A percentile compares a stretch with the other conserved stretches of the same genome.
phyloP scores from a whole-genome alignment of 2,329 filamentous ascomycete species.

The Alternaria panax region DNA sequence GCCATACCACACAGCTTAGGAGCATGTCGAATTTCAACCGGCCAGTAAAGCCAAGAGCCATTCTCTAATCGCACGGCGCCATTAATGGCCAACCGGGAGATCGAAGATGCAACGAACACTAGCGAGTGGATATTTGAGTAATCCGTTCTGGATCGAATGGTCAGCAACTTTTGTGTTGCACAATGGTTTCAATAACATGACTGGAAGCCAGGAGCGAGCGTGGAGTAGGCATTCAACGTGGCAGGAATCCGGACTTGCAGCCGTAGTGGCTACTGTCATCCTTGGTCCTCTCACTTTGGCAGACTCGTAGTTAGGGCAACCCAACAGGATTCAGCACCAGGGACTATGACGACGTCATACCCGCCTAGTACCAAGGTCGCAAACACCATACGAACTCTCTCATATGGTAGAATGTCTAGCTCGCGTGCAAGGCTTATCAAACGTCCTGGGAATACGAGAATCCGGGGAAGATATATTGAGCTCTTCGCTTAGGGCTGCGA shows the following conservation, averaged over 20 bases:
- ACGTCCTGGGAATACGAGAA: constrained; percentile 11
- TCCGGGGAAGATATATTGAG: constrained; percentile 21
- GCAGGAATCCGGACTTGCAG: neutral
- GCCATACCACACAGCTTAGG: neutral
- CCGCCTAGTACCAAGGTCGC: neutral
- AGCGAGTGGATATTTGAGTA: neutral
- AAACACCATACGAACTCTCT: constrained; percentile 13
- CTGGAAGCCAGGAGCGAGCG: neutral
- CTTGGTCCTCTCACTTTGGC: neutral
- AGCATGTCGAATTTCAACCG: neutral
- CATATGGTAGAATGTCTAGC: constrained; percentile 25
- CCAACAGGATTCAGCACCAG: neutral
- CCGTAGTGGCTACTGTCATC: neutral
- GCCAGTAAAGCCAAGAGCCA: neutral
- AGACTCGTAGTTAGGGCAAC: neutral
- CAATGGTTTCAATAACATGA: neutral
- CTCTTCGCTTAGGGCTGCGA: constrained; percentile 19
- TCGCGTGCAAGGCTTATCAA: neutral
- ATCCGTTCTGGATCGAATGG: neutral
- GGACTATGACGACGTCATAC: constrained; percentile 4
- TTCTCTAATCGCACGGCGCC: neutral
- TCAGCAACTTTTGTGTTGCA: neutral
- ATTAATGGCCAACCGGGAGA: neutral
- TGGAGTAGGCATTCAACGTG: neutral
- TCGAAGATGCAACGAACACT: neutral